Evolutionary conservation across 371 early-diverging fungal species (phyloP), one percentile per base, ranked within the genome.

Genomic region (Gilbertella persicaria): DNA sequence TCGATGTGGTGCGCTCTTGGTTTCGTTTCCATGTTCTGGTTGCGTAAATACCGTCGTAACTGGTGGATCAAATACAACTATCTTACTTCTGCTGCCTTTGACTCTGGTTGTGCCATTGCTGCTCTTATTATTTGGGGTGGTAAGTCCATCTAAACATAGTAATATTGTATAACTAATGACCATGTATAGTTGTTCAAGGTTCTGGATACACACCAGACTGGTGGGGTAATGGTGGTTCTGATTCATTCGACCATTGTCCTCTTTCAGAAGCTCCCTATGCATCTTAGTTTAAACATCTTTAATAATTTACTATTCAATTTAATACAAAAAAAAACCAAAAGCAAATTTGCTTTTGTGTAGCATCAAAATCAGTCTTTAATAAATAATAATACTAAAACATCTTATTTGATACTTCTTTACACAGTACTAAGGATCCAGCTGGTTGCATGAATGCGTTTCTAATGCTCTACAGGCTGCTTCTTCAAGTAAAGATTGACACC

Each of bases 11-110:
- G 82, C 41, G 53, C 64, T 19, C 56, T 74, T 13, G 86, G 85
- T 49, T 83, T 87, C 56, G 37, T 88, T 9, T 88, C 85, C 57
- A 84, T 85, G 71, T 87, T 60, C 62, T 70, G 68, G 24, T 29
- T 85, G 12, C 79, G 79, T 58, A 67, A 68, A 42, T 80, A 85
- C 46, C 64, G 64, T 7, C 57, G 71, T 33, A 67, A 73, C 2
- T 90, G 89, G 89, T 91, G 87, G 80, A 54, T 68, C 41, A 72
- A 83, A 25, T 89, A 88, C 63, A 86, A 83, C 66, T 90, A 88
- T 55, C 73, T 89, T 14, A 72, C 90, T 3, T 88, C 90, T 8
- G 90, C 90, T 5, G 89, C 87, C 0, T 66, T 90, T 45, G 90
- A 90, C 56, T 82, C 86, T 19, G 91, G 89, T 20, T 66, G 69